These are phyloP conservation scores for Arabidopsis lyrata DNA, from an alignment of 441 rosid genomes.

Conservation along the genomic window DNA sequence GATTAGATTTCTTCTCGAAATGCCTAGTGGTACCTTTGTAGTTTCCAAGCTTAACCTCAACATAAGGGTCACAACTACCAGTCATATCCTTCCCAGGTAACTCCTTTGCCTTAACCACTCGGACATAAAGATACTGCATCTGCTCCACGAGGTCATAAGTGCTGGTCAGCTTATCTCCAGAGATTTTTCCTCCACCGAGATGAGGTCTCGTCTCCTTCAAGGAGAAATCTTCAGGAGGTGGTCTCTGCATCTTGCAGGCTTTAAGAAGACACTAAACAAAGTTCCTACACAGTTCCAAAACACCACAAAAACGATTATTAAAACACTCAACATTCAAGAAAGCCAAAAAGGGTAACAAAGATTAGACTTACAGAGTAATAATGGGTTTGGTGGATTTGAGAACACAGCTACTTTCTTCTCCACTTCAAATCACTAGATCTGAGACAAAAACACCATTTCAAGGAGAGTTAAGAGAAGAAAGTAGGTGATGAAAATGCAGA, in stretches of 20 bases:
- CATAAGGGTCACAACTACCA: constrained; percentile 93
- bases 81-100: constrained; percentile 83
- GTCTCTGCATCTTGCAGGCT: constrained; percentile 75
- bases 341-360: constrained; percentile 16
- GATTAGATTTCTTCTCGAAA: constrained; percentile 89
- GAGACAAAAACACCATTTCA: constrained; percentile 41
- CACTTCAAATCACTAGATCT: constrained; percentile 62
- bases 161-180: constrained; percentile 90
- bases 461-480: not conserved
- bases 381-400: not conserved
- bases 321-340: constrained; percentile 31
- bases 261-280: constrained; percentile 28
- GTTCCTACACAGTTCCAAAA: constrained; percentile 39
- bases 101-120: constrained; percentile 94
- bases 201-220: constrained; percentile 94
- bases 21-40: constrained; percentile 86
- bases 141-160: constrained; percentile 98
- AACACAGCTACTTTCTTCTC: constrained; percentile 20
- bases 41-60: constrained; percentile 92
- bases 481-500: constrained; percentile 38
- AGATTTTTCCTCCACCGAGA: constrained; percentile 86
- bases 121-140: constrained; percentile 95
- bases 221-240: constrained; percentile 79
- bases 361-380: constrained; percentile 36
- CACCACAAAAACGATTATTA: constrained; percentile 15